phyloP scores from a whole-genome alignment of 371 early-diverging fungal genomes.

The Catenaria anguillulae region DNA sequence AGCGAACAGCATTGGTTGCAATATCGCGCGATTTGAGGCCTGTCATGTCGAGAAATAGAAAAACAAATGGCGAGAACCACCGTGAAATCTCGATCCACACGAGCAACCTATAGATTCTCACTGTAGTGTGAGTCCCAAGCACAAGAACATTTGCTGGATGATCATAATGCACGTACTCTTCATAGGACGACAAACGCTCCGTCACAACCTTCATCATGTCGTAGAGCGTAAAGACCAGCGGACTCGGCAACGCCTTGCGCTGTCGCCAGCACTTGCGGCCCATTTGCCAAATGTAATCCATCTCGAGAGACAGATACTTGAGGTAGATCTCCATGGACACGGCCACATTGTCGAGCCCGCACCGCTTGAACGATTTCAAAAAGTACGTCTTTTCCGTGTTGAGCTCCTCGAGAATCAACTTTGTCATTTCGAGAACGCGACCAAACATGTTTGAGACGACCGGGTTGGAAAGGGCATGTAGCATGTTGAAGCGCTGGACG shows the following conservation, averaged over 20 bases:
- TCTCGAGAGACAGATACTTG: neutral
- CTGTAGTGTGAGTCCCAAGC: too few relatives aligned
- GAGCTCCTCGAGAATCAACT: neutral
- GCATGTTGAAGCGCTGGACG: neutral
- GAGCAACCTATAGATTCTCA: neutral
- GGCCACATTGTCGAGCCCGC: neutral
- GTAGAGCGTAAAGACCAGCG: conserved; percentile 1
- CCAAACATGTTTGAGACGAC: neutral
- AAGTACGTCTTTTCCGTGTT: neutral
- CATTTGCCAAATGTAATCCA: neutral
- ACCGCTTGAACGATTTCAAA: neutral
- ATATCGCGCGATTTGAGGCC: conserved; percentile 38
- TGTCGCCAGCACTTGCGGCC: neutral
- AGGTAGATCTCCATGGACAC: neutral
- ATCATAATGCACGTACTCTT: neutral
- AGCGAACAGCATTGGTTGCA: conserved; percentile 43
- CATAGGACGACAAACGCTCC: neutral
- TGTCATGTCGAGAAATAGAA: conserved; percentile 39
- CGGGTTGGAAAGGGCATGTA: neutral
- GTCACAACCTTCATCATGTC: neutral
- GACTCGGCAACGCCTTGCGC: neutral
- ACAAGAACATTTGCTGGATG: too few relatives aligned
- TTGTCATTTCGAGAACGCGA: neutral
- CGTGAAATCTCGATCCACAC: neutral
- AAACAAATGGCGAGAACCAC: conserved; percentile 47